phyloP scores from a whole-genome alignment of 1,284 basidiomycete genomes.

The Thelephora terrestris region DNA sequence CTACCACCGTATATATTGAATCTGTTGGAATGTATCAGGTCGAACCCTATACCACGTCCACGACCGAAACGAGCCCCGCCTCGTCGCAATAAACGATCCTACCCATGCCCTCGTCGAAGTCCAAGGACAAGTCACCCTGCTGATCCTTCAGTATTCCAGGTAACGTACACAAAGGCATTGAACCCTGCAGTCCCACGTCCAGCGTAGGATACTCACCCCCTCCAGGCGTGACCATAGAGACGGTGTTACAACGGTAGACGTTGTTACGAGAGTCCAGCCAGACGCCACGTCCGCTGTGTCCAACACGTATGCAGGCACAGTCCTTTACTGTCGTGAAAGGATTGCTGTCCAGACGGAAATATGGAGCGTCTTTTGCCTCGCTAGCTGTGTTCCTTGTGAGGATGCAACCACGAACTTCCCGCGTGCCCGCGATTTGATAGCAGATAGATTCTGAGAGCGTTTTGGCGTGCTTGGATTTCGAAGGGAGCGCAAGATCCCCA shows the following conservation, averaged over 20 bases:
- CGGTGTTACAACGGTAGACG: constrained; percentile 1
- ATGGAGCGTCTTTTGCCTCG: not conserved
- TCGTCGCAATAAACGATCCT: constrained; percentile 2
- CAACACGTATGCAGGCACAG: constrained; percentile 1
- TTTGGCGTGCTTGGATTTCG: no score
- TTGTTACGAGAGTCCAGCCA: constrained; percentile 5
- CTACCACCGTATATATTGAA: no score
- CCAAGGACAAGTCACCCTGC: not conserved
- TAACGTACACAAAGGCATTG: constrained; percentile 1
- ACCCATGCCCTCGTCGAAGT: constrained; percentile 8
- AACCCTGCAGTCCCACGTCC: constrained; percentile 3
- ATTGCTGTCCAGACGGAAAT: constrained; percentile 2
- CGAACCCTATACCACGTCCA: no score
- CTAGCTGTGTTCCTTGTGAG: not conserved
- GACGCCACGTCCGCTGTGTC: constrained; percentile 6
- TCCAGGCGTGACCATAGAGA: not conserved
- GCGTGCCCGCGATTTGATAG: no score
- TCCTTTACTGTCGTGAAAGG: constrained; percentile 1
- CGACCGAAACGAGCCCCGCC: no score
- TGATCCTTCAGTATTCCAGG: not conserved
- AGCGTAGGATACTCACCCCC: not conserved
- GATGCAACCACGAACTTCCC: no score
- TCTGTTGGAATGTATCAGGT: no score
- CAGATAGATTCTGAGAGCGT: no score
- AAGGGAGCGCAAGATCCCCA: not conserved